Conservation (phyloP, 202 grass and related monocot species). For the Musa balbisiana region DNA sequence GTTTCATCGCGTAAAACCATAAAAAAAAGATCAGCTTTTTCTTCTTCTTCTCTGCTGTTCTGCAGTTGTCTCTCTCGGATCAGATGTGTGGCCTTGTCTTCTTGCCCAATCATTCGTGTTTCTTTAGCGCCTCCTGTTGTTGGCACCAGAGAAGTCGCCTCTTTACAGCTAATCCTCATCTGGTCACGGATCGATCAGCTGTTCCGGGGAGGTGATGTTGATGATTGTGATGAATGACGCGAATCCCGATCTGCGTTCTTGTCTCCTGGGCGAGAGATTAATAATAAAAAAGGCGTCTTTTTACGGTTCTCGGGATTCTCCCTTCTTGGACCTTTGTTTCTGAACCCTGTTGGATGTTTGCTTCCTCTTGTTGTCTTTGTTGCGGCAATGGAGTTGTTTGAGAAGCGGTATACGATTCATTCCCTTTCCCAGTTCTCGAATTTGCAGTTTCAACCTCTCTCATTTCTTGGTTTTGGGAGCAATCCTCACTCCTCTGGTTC, state of each 20-base stretch:
- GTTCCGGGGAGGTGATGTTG: not conserved
- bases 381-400: not conserved
- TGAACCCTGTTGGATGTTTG: not conserved
- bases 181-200: not conserved
- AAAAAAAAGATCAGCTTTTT: not conserved
- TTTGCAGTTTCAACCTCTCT: not conserved
- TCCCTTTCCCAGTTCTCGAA: not conserved
- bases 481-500: not conserved
- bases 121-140: not conserved
- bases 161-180: slow-evolving; percentile 13
- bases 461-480: not conserved
- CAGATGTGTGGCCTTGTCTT: slow-evolving; percentile 1
- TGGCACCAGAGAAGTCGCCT: not conserved
- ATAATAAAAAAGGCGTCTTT: not conserved
- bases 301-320: slow-evolving; percentile 1
- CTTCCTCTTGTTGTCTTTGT: not conserved
- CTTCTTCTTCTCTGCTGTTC: not conserved
- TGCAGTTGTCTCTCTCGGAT: not conserved
- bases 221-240: not conserved
- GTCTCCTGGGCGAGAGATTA: not conserved
- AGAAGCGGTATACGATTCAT: not conserved
- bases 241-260: not conserved
- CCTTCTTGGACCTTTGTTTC: not conserved
- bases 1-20: not conserved
- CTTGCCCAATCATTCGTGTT: not conserved